Base-by-base conservation (phyloP, 352 stramenopile genomes). In the Phytophthora colocasiae region DNA sequence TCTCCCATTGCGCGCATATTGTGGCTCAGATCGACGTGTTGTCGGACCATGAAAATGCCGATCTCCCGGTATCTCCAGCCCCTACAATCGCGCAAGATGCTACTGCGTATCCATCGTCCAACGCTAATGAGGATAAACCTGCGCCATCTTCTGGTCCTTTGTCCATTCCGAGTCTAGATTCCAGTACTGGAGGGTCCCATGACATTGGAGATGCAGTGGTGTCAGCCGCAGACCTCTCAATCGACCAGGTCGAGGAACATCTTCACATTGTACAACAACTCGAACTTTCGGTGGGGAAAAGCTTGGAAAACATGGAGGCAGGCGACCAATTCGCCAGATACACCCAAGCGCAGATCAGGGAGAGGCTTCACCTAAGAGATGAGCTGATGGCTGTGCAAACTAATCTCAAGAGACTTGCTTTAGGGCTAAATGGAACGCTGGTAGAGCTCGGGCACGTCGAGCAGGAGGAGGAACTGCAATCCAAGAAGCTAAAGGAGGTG, bases 371-470 rank as follows among this genome's bases (percentile, higher is more conserved):
- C 3, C 45, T 89, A 11, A 58, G 68, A 27, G 58, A 80, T 1
- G 80, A 89, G 61, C 77, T 92, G 26, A 56, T 79, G 24, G 65
- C 47, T 36, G 69, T 75, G 24, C 75, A 87, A 46, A 74, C 69
- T 22, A 93, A 93, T 36, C 66, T 94, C 27, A 79, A 92, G 54
- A 76, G 85, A 55, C 79, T 96, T 4, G 88, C 86, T 2, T 55
- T 71, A 15, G 85, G 85, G 1, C 63, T 96, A 31, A 93, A 92
- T 34, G 81, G 83, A 2, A 96, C 88, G 41, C 70, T 96, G 11
- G 50, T 83, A 14, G 85, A 96, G 65, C 78, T 96, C 3, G 80
- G 91, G 63, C 81, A 89, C 34, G 88, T 96, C 36, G 88, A 96
- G 58, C 89, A 92, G 19, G 85, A 93, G 63, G 86, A 88, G 26